These are phyloP conservation scores for Eragrostis tef DNA, from an alignment of 202 grass and related monocot species.

Conservation along the genomic window DNA sequence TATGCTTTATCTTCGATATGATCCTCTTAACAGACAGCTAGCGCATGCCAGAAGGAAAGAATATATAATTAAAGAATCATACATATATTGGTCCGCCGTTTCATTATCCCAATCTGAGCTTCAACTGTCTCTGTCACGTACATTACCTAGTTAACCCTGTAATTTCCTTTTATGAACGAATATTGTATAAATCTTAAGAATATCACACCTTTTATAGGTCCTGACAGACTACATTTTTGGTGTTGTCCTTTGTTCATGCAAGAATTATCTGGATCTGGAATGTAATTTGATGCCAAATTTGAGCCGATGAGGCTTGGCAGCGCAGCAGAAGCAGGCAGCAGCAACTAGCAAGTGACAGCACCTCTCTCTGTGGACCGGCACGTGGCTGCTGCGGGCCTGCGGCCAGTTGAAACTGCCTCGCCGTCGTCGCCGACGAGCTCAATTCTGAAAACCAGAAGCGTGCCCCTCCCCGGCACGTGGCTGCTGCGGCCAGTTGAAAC, in stretches of 20 bases:
- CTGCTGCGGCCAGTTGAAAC: slow-evolving; percentile 27
- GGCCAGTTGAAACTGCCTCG: slow-evolving; percentile 20
- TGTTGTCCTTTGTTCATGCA: too few species aligned
- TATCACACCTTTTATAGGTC: neutral
- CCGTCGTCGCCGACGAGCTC: slow-evolving; percentile 23
- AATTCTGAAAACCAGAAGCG: slow-evolving; percentile 39
- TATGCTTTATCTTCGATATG: neutral
- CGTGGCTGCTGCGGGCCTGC: slow-evolving; percentile 31
- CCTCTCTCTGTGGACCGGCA: slow-evolving; percentile 28
- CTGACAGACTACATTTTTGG: neutral
- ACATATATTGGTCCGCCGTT: too few species aligned
- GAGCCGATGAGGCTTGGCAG: neutral
- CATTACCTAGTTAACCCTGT: too few species aligned
- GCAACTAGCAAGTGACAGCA: neutral
- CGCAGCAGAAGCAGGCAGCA: neutral
- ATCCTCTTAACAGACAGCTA: neutral
- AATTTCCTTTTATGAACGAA: neutral
- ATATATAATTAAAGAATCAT: neutral
- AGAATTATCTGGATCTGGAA: slow-evolving; percentile 40
- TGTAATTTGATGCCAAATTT: slow-evolving; percentile 39
- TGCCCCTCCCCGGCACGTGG: slow-evolving; percentile 41
- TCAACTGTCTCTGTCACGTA: too few species aligned
- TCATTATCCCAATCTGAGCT: too few species aligned
- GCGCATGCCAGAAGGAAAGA: neutral
- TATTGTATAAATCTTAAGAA: neutral